Conservation (phyloP, 1,284 basidiomycete species). For the Pseudozyma thailandica region DNA sequence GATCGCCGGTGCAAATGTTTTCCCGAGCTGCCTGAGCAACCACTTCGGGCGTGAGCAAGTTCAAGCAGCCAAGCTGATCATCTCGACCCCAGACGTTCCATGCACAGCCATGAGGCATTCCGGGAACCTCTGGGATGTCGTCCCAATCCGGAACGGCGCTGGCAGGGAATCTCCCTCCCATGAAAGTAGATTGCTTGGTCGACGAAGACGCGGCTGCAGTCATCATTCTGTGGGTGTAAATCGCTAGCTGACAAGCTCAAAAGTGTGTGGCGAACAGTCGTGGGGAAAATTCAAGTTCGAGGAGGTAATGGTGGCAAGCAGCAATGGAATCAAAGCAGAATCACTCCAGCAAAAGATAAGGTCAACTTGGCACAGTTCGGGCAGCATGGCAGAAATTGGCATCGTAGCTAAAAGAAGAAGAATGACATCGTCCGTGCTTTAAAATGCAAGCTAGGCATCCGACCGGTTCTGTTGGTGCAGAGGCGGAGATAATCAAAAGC, state of each 20-base stretch:
- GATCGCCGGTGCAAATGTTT: conserved; percentile 40
- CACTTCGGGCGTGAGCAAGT: conserved; percentile 33
- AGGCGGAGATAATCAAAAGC: conserved; percentile 2
- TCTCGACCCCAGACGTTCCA: conserved; percentile 40
- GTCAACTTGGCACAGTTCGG: too few relatives aligned
- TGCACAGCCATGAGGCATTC: conserved; percentile 46
- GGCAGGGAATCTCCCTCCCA: conserved; percentile 6
- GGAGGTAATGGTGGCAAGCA: not conserved
- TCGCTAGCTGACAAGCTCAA: too few relatives aligned
- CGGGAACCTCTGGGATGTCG: conserved; percentile 25
- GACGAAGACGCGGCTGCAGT: not conserved
- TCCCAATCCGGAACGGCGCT: conserved; percentile 28
- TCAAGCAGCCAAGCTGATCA: conserved; percentile 40
- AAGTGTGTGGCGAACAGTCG: too few relatives aligned
- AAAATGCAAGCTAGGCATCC: not conserved
- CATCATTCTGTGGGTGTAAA: conserved; percentile 1
- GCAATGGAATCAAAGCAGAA: not conserved
- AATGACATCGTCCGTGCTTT: not conserved
- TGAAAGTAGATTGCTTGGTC: not conserved
- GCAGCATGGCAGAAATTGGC: too few relatives aligned
- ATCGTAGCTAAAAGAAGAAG: too few relatives aligned
- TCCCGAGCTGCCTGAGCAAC: conserved; percentile 29
- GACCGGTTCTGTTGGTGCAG: conserved; percentile 5
- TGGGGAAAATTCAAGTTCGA: too few relatives aligned
- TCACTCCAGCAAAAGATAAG: not conserved